Conservation (phyloP, 176 grass and related monocot species). For the Zea luxurians region DNA sequence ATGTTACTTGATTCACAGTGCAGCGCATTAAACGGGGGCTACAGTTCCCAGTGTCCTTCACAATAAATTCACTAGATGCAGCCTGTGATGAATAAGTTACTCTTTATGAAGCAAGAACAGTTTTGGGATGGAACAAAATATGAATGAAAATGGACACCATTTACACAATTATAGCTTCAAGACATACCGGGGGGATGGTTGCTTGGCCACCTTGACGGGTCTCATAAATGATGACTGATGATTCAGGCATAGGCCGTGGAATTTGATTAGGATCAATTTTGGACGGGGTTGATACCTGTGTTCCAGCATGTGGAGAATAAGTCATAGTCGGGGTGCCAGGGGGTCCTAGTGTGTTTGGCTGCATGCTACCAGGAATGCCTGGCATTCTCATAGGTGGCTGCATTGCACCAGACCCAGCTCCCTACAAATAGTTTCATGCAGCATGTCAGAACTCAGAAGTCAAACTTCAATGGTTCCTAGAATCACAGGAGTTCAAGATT, state of each 20-base stretch:
- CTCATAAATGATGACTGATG: slow-evolving; percentile 62
- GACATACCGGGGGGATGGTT: slow-evolving; percentile 72
- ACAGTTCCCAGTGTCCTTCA: slow-evolving; percentile 86
- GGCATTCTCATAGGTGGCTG: slow-evolving; percentile 47
- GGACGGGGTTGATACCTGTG: slow-evolving; percentile 64
- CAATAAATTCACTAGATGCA: slow-evolving; percentile 75
- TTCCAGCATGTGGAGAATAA: slow-evolving; percentile 67
- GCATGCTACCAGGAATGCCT: slow-evolving; percentile 44
- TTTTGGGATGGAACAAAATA: not conserved
- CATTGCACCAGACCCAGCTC: slow-evolving; percentile 42
- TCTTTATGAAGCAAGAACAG: not conserved
- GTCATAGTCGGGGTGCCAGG: slow-evolving; percentile 50
- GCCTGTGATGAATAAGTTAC: slow-evolving; percentile 46
- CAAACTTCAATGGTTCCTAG: not conserved
- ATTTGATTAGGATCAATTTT: slow-evolving; percentile 95
- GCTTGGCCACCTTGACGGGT: slow-evolving; percentile 79
- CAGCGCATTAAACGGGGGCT: slow-evolving; percentile 87
- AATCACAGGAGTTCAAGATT: slow-evolving; percentile 29
- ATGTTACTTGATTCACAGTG: slow-evolving; percentile 74
- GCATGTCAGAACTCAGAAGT: slow-evolving; percentile 4
- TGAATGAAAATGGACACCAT: not conserved
- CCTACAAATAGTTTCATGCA: slow-evolving; percentile 43
- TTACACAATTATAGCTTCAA: slow-evolving; percentile 13
- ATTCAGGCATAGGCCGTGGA: slow-evolving; percentile 65
- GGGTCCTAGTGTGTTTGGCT: slow-evolving; percentile 47